Base-by-base conservation (phyloP, 2,329 filamentous ascomycete species). In the Aureobasidium sp. region DNA sequence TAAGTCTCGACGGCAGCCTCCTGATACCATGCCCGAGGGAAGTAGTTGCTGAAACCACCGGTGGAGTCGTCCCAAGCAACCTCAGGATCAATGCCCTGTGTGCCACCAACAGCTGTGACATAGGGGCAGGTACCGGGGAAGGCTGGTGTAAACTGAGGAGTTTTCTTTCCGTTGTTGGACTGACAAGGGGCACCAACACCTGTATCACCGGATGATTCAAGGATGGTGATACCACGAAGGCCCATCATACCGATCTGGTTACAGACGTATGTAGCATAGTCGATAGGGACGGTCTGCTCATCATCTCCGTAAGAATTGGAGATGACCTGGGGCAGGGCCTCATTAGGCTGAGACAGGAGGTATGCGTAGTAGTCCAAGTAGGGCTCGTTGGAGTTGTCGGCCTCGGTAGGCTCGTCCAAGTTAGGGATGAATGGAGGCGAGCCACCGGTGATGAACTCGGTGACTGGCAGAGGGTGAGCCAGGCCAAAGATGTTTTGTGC, bases 281-380 rank as follows among this genome's bases (percentile, higher is more conserved):
- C 77, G 4, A 75, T 68, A 0, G 86, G 86, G 0, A 88, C 76
- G 3, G 78, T 80, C 69, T 87, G 82, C 71, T 88, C 85, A 60
- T 82, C 79, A 63, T 87, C 84, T 51, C 84, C 84, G 69, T 88
- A 89, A 0, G 84, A 87, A 13, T 82, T 83, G 51, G 79, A 82
- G 67, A 89, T 79, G 9, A 84, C 81, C 62, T 84, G 81, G 0
- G 87, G 86, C 1, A 88, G 76, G 24, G 83, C 72, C 0, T 72
- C 67, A 59, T 81, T 79, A 1, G 77, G 72, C n/a, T 86, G 79
- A 2, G 73, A 72, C 3, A 85, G 77, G 1, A 88, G 69, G 72
- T 83, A 83, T 55, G 81, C 78, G 7, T 87, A 76, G 75, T 82
- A 87, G 24, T 80, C 80, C 2, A 87, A 76, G 70, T 87, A 88